Conservation (phyloP, 345 rosid species). For the Turritis glabra region DNA sequence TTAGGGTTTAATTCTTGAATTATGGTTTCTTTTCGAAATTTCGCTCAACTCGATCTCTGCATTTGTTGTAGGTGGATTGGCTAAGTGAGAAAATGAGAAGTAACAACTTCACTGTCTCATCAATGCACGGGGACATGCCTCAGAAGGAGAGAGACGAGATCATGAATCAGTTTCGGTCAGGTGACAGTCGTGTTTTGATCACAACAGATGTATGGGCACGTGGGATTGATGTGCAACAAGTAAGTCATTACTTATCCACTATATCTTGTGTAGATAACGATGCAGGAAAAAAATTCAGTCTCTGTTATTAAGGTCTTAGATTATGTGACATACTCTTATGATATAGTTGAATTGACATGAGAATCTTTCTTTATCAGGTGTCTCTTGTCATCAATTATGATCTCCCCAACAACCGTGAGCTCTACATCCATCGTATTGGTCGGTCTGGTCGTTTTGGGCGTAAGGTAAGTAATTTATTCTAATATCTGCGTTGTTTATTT, state of each 20-base stretch:
- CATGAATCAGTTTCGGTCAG: conserved; percentile 78
- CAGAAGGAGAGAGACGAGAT: conserved; percentile 95
- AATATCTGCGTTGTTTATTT: neutral
- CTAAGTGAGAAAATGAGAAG: conserved; percentile 96
- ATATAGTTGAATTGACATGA: conserved; percentile 8
- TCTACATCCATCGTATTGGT: conserved; percentile 94
- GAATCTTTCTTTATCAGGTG: conserved; percentile 50
- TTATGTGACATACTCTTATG: conserved; percentile 10
- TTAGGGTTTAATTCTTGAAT: neutral
- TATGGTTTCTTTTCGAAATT: neutral
- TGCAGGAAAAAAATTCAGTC: neutral
- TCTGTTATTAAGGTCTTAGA: neutral
- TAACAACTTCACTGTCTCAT: conserved; percentile 85
- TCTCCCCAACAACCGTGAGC: conserved; percentile 97
- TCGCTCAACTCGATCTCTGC: neutral
- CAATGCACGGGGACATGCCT: conserved; percentile 99
- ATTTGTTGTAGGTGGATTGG: conserved; percentile 83
- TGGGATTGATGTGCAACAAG: conserved; percentile 97
- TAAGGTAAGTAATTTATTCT: conserved; percentile 54
- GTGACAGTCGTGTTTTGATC: conserved; percentile 87
- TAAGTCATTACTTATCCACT: conserved; percentile 33
- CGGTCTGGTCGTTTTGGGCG: conserved; percentile 99
- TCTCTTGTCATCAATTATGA: conserved; percentile 95
- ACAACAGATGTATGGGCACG: conserved; percentile 99
- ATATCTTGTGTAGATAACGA: neutral